phyloP scores from a whole-genome alignment of 306 rosid species.

The Dryas octopetala region DNA sequence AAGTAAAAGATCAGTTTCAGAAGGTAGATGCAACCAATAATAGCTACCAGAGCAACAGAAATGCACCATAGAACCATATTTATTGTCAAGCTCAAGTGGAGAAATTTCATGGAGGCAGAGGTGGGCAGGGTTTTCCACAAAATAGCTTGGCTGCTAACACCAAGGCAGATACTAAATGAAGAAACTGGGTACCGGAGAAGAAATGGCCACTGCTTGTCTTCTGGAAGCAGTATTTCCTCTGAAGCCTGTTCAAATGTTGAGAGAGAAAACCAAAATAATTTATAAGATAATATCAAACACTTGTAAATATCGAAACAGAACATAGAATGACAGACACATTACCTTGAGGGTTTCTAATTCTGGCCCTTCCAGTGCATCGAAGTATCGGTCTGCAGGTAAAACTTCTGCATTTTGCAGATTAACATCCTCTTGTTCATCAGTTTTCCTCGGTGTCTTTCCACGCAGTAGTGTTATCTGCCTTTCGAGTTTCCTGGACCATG shows the following conservation, averaged over 20 bases:
- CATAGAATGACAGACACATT: conserved; percentile 13
- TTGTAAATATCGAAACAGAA: not conserved
- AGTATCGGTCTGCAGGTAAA: conserved; percentile 65
- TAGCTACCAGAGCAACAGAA: conserved; percentile 41
- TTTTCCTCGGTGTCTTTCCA: conserved; percentile 41
- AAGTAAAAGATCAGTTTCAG: conserved; percentile 65
- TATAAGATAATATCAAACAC: not conserved
- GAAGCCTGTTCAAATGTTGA: conserved; percentile 49
- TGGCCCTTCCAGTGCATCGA: conserved; percentile 49
- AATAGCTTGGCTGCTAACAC: conserved; percentile 89
- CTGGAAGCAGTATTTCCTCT: conserved; percentile 80
- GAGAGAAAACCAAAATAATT: not conserved
- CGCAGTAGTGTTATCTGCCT: conserved; percentile 65
- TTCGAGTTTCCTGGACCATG: conserved; percentile 75
- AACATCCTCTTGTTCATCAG: conserved; percentile 25
- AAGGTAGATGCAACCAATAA: conserved; percentile 44
- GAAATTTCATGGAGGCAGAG: conserved; percentile 59
- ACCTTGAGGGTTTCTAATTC: conserved; percentile 79
- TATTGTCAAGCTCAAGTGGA: conserved; percentile 54
- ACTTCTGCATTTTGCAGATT: conserved; percentile 27
- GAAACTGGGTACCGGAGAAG: conserved; percentile 76
- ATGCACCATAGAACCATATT: conserved; percentile 70
- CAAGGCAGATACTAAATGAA: conserved; percentile 81
- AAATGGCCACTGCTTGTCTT: conserved; percentile 78
- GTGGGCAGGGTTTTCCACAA: conserved; percentile 79